phyloP scores from a whole-genome alignment of 148 eudicot species.

The Tetragonia tetragonoides region DNA sequence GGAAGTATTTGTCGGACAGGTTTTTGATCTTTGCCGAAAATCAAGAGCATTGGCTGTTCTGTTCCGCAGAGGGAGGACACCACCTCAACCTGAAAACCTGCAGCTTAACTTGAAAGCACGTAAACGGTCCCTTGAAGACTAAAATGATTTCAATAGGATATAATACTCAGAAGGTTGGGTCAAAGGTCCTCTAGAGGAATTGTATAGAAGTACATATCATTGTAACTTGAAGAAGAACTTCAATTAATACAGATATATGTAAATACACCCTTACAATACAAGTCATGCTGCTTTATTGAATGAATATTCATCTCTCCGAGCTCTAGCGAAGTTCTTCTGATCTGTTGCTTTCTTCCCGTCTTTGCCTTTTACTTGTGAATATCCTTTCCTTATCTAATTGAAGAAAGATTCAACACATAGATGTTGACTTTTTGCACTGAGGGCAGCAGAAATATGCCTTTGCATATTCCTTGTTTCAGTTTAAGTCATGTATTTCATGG shows the following conservation, averaged over 20 bases:
- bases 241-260: constrained; percentile 19
- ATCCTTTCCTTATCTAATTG: too few relatives aligned
- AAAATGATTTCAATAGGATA: constrained; percentile 27
- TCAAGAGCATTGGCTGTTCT: constrained; percentile 90
- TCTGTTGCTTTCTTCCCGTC: not conserved
- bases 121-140: constrained; percentile 92
- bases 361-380: too few relatives aligned
- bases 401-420: too few relatives aligned
- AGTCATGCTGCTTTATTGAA: constrained; percentile 10
- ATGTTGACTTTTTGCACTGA: not conserved
- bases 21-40: constrained; percentile 76
- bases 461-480: not conserved
- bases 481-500: not conserved
- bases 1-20: constrained; percentile 40
- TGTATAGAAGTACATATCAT: constrained; percentile 18
- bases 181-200: not conserved
- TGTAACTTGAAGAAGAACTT: constrained; percentile 9
- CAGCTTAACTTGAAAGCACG: constrained; percentile 82
- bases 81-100: constrained; percentile 67
- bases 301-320: constrained; percentile 5
- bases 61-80: constrained; percentile 60
- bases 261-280: constrained; percentile 14
- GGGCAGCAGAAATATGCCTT: not conserved
- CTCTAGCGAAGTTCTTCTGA: not conserved
- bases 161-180: constrained; percentile 4